These are phyloP conservation scores for Neopestalotiopsis rosae DNA, from an alignment of 2,329 filamentous ascomycete species.

Conservation along the genomic window DNA sequence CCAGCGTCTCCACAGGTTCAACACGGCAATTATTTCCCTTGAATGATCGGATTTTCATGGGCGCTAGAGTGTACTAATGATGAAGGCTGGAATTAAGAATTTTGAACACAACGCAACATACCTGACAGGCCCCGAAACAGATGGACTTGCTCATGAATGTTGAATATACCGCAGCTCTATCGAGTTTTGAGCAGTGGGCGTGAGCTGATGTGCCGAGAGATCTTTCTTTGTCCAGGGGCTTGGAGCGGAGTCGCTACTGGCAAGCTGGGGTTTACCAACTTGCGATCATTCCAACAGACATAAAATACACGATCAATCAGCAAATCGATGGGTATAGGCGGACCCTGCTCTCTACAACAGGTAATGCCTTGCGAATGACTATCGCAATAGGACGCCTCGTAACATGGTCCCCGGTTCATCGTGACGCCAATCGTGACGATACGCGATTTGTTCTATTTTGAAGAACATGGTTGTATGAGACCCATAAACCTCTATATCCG, in stretches of 20 bases:
- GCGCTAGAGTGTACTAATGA: background rate
- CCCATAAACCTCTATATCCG: background rate
- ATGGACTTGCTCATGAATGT: background rate
- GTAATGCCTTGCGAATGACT: background rate
- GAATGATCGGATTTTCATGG: background rate
- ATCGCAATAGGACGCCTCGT: background rate
- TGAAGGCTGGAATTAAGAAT: background rate
- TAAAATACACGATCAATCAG: background rate
- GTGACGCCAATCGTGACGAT: background rate
- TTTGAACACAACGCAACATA: background rate
- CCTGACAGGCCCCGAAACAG: background rate
- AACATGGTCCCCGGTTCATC: background rate
- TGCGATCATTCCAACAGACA: background rate
- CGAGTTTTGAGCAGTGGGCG: background rate
- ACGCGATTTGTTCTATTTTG: background rate
- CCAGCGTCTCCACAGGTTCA: no score
- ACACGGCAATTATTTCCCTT: background rate
- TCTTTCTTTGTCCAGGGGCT: background rate
- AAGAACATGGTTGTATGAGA: background rate
- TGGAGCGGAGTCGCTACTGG: background rate
- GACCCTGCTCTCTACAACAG: background rate
- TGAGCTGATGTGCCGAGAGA: background rate
- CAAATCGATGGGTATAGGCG: background rate
- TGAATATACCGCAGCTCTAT: background rate
- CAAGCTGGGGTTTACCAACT: background rate